Base-by-base conservation (phyloP, 2,329 filamentous ascomycete species). In the Aspergillus udagawae region DNA sequence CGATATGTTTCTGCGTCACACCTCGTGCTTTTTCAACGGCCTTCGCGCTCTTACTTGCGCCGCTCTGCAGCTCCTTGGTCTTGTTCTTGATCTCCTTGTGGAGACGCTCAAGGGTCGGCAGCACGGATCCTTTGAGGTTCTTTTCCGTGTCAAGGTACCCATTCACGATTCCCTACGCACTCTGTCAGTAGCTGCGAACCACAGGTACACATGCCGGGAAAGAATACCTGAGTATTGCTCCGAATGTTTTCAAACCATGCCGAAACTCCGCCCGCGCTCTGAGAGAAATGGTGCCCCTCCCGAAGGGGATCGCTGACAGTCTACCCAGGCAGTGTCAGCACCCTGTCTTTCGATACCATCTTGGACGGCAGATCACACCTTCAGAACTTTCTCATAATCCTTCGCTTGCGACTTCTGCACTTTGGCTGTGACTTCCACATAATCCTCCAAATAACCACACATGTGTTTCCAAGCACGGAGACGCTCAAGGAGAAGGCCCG, bases 71-170 rank as follows among this genome's bases (percentile, higher is more conserved):
- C 76, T 97, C 92, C 80, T 97, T 97, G 62, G 85, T 83, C 80
- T 97, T 97, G 79, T 89, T 87, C 83, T 97, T 99, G 81, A 99
- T 94, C 74, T 97, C 94, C 73, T 91, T 88, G 79, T 97, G 92
- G 51, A 99, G 82, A 53, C 92, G 89, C 67, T 95, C 91, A 70
- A 99, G 87, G 62, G 93, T 87, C 41, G 93, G 94, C 21, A 96
- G 82, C 29, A 97, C 89, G 14, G 87, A 87, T 58, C 87, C 88
- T 77, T 93, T 96, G 64, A 99, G 83, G 65, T 86, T 90, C 80
- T 94, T 94, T 67, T 94, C 92, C 5, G 92, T 96, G 74, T 97
- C 93, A 66, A 88, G 79, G 74, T 97, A 93, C 70, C 90, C 88
- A 75, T 94, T 96, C 68, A 92, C 86, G 68, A 97, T 84, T 49